Base-by-base conservation (phyloP, 371 early-diverging fungal genomes). In the Batkoa obscura region DNA sequence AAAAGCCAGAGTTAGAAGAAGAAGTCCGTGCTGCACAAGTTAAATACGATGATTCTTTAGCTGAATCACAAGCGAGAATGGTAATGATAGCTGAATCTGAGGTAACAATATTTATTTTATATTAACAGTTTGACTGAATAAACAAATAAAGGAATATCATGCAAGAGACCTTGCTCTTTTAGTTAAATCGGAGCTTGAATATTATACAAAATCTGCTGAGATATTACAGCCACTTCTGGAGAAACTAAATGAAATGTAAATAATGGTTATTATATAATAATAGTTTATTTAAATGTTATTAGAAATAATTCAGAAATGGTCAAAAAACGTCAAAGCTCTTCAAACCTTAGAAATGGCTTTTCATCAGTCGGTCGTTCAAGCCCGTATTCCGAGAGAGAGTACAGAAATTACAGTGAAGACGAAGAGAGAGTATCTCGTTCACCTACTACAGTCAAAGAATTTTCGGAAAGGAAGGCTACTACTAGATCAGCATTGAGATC, bases 21-120 rank as follows among this genome's bases (percentile, higher is more conserved):
- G 94, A 93, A 49, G 72, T 86, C 66, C 80, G 88, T 43, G 79
- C 83, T 0, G 81, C 93, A 2, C 89, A 88, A 62, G 66, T 77
- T 13, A 92, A 91, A 64, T 94, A 93, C 61, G 92, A 94, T 55
- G 94, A 94, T 61, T 78, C 86, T 9, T 72, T 76, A 50, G 77
- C 80, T 54, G 76, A 81, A 54, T 45, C 84, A 36, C 64, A 75
- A 23, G 70, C 68, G 5, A 72, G 76, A 55, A 84, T 88, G 86
- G 63, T 71, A 54, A 57, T 64, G 31, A 67, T 87, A 53, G 73
- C 77, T 60, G 80, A 84, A 31, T 71, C 75, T 47, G 85, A 87
- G 71, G 81, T 75, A 72, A 48, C 23, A 23, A 23, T 23, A 23
- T 23, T 23, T 23, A 23, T 23, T 23, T 23, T 23, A 59, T 48